These are phyloP conservation scores for Microascus cirrosus DNA, from an alignment of 2,329 filamentous ascomycete genomes.

Conservation along the genomic window DNA sequence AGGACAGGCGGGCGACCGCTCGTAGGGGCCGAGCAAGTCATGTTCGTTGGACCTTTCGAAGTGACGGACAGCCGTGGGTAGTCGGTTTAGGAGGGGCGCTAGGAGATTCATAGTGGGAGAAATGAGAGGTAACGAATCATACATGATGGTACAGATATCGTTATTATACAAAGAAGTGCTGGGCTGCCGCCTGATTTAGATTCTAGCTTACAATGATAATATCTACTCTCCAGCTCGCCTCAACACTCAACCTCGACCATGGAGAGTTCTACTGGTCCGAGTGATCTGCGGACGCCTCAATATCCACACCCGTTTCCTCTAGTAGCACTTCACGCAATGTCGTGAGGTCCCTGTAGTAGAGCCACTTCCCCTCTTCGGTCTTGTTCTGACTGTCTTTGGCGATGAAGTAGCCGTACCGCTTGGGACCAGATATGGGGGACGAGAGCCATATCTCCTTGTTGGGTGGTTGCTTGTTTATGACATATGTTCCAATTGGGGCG, in stretches of 20 bases:
- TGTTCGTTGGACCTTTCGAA: no score
- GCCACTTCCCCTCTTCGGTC: slow-evolving; percentile 64
- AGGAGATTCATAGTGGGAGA: no score
- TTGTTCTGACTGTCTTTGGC: slow-evolving; percentile 61
- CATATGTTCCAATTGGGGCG: slow-evolving; percentile 65
- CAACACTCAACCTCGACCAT: neutral
- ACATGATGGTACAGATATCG: neutral
- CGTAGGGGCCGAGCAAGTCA: no score
- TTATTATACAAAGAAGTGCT: neutral
- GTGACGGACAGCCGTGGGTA: no score
- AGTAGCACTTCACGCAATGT: slow-evolving; percentile 62
- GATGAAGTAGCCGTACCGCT: slow-evolving; percentile 85
- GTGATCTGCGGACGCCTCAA: slow-evolving; percentile 21
- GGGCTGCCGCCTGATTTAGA: neutral
- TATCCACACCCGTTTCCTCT: slow-evolving; percentile 62
- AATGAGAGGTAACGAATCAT: neutral
- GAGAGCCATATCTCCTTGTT: slow-evolving; percentile 98
- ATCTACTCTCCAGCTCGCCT: neutral
- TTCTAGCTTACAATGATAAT: neutral
- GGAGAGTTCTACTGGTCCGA: slow-evolving; percentile 13
- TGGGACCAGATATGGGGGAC: slow-evolving; percentile 81
- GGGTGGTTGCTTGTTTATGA: slow-evolving; percentile 96
- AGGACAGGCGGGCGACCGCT: no score
- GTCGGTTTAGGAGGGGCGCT: no score
- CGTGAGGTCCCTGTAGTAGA: slow-evolving; percentile 77